Conservation (phyloP, 148 eudicot genomes). For the Nepenthes mirabilis region DNA sequence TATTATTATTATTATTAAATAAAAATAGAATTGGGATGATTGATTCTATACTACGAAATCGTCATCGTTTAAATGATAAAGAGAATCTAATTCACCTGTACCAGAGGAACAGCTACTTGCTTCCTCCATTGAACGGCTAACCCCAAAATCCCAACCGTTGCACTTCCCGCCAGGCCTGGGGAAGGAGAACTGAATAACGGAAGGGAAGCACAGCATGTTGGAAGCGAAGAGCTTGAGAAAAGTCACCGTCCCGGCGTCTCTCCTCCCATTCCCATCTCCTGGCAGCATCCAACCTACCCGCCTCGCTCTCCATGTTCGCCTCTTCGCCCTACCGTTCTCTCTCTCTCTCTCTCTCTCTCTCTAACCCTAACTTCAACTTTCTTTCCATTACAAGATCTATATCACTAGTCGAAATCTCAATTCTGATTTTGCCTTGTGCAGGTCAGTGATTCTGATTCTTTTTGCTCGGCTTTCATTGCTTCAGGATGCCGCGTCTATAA, state of each 20-base stretch:
- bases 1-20: too few species aligned
- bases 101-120: too few species aligned
- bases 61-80: too few species aligned
- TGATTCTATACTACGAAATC: too few species aligned
- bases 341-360: constrained; percentile 4
- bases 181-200: too few species aligned
- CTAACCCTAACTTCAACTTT: background rate
- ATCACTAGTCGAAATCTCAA: background rate
- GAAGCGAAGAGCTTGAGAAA: constrained; percentile 35
- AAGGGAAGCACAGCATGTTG: constrained; percentile 17
- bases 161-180: too few species aligned
- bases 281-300: constrained; percentile 55
- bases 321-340: too few species aligned
- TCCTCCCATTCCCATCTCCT: constrained; percentile 41
- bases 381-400: too few species aligned
- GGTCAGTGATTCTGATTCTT: constrained; percentile 30
- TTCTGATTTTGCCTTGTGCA: constrained; percentile 9
- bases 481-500: constrained; percentile 44
- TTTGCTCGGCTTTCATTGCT: constrained; percentile 49
- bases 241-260: constrained; percentile 31
- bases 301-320: constrained; percentile 39
- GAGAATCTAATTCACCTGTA: too few species aligned
- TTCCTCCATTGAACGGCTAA: too few species aligned
- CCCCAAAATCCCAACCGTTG: too few species aligned
- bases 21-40: too few species aligned